phyloP scores from a whole-genome alignment of 1,139 yeast species.

The Kurtzmaniella natalensis region DNA sequence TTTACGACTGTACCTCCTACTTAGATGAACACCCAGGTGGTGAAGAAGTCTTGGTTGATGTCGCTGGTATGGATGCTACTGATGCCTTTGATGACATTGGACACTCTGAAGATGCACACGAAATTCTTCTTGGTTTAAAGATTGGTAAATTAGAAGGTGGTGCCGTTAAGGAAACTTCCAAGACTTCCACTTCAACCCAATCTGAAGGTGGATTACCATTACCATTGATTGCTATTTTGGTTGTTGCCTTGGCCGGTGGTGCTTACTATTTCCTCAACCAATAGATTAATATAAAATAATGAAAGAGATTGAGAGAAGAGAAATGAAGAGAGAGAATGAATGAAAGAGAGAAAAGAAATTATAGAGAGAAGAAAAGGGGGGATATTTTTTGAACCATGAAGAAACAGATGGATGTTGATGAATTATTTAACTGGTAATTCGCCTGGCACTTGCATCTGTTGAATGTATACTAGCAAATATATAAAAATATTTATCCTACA shows the following conservation, averaged over 20 bases:
- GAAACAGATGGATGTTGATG: too few species aligned
- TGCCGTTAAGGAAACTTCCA: constrained; percentile 22
- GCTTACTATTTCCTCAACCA: constrained; percentile 43
- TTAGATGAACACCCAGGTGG: constrained; percentile 97
- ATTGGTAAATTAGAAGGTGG: constrained; percentile 61
- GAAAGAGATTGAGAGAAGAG: too few species aligned
- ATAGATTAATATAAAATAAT: too few species aligned
- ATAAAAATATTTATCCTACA: too few species aligned
- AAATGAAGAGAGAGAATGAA: too few species aligned
- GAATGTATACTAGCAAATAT: too few species aligned
- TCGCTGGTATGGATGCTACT: constrained; percentile 92
- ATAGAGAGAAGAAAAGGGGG: too few species aligned
- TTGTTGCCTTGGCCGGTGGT: constrained; percentile 51
- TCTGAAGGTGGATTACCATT: constrained; percentile 24
- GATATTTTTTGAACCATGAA: too few species aligned
- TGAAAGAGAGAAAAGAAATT: too few species aligned
- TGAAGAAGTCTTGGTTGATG: constrained; percentile 88
- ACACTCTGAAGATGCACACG: constrained; percentile 94
- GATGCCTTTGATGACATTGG: constrained; percentile 95
- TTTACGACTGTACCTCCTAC: constrained; percentile 79
- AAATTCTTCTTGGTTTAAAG: constrained; percentile 59
- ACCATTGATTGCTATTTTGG: constrained; percentile 43
- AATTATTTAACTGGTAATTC: too few species aligned
- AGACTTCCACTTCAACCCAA: constrained; percentile 17
- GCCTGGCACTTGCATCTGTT: too few species aligned